Evolutionary conservation across 148 eudicot species (phyloP).

Genomic region (Limonium bicolor): DNA sequence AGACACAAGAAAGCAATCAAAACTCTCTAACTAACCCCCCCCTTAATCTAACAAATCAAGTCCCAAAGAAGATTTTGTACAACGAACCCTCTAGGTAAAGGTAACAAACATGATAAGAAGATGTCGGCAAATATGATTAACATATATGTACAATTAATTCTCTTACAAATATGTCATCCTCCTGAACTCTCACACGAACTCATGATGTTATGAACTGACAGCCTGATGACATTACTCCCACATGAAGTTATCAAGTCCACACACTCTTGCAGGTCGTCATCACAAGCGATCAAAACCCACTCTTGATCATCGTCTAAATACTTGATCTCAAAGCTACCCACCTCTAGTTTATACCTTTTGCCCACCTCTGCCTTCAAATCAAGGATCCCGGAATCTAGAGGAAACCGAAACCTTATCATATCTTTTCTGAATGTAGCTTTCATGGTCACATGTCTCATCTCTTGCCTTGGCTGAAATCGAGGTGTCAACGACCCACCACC

Average conservation of each 20-base stretch:
- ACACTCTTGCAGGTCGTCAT: conserved; percentile 67
- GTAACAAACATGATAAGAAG: background rate
- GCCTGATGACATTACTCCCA: conserved; percentile 40
- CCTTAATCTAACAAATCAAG: background rate
- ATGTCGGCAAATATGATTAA: background rate
- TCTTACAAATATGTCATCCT: conserved; percentile 6
- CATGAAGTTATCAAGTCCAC: conserved; percentile 42
- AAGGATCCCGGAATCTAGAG: conserved; percentile 29
- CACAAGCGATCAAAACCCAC: conserved; percentile 63
- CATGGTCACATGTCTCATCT: conserved; percentile 43
- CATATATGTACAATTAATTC: background rate
- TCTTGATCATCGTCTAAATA: conserved; percentile 83
- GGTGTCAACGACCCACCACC: too few relatives aligned
- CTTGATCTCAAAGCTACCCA: conserved; percentile 68
- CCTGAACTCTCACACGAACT: conserved; percentile 46
- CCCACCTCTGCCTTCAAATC: conserved; percentile 59
- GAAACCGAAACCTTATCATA: conserved; percentile 58
- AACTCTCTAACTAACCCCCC: background rate
- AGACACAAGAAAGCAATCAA: background rate
- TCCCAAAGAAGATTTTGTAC: conserved; percentile 2
- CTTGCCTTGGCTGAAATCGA: conserved; percentile 26
- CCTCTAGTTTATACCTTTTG: conserved; percentile 59
- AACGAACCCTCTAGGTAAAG: background rate
- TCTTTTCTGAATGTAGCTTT: conserved; percentile 76
- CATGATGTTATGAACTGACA: conserved; percentile 40